Conservation (phyloP, 768 basidiomycete species). For the Russula lepida region DNA sequence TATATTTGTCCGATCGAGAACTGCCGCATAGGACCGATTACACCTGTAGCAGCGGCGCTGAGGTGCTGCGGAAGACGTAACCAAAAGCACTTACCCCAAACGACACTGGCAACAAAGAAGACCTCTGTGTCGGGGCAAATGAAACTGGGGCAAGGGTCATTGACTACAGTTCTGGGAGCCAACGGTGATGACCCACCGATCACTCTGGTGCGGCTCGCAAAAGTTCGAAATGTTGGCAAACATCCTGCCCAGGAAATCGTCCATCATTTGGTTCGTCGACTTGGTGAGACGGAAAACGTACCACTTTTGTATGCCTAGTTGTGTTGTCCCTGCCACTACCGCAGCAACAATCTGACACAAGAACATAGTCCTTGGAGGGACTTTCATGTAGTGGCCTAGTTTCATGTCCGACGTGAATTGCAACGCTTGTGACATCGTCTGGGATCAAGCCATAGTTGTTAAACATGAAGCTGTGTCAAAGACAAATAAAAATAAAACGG, state of each 20-base stretch:
- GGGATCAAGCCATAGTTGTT: background rate
- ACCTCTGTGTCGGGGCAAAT: constrained; percentile 17
- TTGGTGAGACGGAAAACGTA: background rate
- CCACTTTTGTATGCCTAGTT: constrained; percentile 56
- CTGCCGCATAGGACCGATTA: constrained; percentile 53
- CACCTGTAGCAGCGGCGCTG: constrained; percentile 31
- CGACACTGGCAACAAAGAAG: constrained; percentile 22
- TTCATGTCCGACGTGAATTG: constrained; percentile 72
- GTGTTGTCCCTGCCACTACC: constrained; percentile 53
- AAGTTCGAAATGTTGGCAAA: constrained; percentile 59
- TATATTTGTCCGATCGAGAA: constrained; percentile 53
- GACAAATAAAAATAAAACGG: background rate
- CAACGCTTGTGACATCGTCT: constrained; percentile 40
- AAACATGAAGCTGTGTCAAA: background rate
- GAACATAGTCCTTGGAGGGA: constrained; percentile 32
- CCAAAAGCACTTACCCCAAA: constrained; percentile 15
- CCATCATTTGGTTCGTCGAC: background rate
- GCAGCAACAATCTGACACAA: constrained; percentile 49
- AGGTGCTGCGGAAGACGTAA: background rate
- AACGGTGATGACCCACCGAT: constrained; percentile 23
- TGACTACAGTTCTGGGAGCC: background rate
- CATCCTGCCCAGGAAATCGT: constrained; percentile 29
- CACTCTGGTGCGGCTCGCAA: constrained; percentile 44
- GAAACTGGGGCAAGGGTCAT: constrained; percentile 6
- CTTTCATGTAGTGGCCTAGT: constrained; percentile 66